Conservation (phyloP, 1,139 yeast species). For the Barnettozyma hawaiiensis region DNA sequence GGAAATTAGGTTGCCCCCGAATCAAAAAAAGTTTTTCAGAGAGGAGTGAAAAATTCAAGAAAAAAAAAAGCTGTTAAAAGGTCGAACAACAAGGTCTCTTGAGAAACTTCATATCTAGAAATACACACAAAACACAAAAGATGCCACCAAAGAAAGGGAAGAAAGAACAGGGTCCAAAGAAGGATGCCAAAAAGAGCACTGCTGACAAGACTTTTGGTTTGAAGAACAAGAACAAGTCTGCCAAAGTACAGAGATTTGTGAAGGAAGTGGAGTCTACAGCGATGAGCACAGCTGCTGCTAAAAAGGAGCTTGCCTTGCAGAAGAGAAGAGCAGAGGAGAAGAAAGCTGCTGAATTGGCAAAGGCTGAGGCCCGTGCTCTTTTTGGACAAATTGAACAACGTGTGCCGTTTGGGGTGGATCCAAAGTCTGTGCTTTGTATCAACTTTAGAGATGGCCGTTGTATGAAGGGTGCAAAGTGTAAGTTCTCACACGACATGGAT, state of each 20-base stretch:
- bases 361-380: conserved; percentile 76
- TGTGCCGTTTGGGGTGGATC: conserved; percentile 97
- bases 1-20: not conserved
- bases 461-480: conserved; percentile 86
- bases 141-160: conserved; percentile 78
- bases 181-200: conserved; percentile 65
- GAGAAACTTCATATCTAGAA: too few species aligned
- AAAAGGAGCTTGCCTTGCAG: conserved; percentile 72
- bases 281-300: conserved; percentile 41
- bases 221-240: conserved; percentile 88
- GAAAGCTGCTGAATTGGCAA: conserved; percentile 86
- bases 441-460: conserved; percentile 87
- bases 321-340: conserved; percentile 77
- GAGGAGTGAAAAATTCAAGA: not conserved
- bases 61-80: not conserved
- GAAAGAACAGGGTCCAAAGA: conserved; percentile 51
- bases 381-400: conserved; percentile 69
- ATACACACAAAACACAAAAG: conserved; percentile 2
- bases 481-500: conserved; percentile 85
- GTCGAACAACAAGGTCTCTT: too few species aligned
- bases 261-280: conserved; percentile 64
- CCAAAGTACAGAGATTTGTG: conserved; percentile 84
- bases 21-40: not conserved
- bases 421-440: conserved; percentile 88
- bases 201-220: conserved; percentile 94